Base-by-base conservation (phyloP, 305 asterid genomes). In the Ruellia speciosa region DNA sequence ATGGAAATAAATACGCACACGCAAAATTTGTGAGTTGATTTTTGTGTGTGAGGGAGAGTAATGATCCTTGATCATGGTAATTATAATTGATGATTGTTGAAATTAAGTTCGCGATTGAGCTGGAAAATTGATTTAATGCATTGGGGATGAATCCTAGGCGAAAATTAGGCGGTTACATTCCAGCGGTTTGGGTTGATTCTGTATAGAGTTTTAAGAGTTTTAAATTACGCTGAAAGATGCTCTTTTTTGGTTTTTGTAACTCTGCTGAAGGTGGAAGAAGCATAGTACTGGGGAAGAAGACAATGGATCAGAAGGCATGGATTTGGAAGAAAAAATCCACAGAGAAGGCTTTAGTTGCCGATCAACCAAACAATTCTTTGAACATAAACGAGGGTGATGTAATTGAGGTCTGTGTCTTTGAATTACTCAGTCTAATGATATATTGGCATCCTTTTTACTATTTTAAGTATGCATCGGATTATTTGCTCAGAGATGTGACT, bases 281-380 rank as follows among this genome's bases (percentile, higher is more conserved):
- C 59, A 16, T n/a, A n/a, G n/a, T 60, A 58, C 33, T 62, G 15
- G 5, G 2, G 59, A 35, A 67, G 52, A 61, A 33, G 33, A 33
- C 28, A n/a, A 85, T 80, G 90, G 90, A 85, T 64, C 82, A 77
- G 34, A 85, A 78, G 65, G 54, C 84, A 3, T 80, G 90, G 88
- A 67, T 60, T 47, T 80, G 88, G 90, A 82, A 80, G 77, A 83
- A 75, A 74, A 80, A 69, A 63, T 69, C 84, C 39, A 52, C 76
- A 0, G 90, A 82, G 75, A 77, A 75, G 69, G 67, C 75, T 48
- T 67, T 72, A 39, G 74, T 73, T 16, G 54, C 70, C 19, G 84
- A 82, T 45, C 79, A 65, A 66, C 70, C 69, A 35, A 80, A 71
- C 62, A 56, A 52, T 52, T 72, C 77, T 45, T 66, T 56, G 7